Base-by-base conservation (phyloP, 345 rosid genomes). In the Corchorus capsularis region DNA sequence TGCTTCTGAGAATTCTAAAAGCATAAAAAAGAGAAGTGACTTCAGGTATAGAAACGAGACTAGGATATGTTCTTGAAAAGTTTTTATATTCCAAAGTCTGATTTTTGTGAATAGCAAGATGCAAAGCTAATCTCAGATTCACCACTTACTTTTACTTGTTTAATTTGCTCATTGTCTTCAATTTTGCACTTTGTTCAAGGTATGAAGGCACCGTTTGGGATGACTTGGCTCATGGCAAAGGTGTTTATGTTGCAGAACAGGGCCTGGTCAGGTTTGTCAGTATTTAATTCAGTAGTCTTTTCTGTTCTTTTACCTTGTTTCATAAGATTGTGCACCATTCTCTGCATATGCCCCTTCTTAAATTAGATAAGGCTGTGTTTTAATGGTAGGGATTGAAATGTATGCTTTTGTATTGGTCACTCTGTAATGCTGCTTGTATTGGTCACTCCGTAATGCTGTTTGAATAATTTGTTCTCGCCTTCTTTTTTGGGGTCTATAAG, bases 121-220 rank as follows among this genome's bases (percentile, higher is more conserved):
- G 17, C 37, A 12, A 46, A 67, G 45, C 14, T 46, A 6, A 69
- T 52, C 32, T 27, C 27, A 17, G 73, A 52, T 34, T 69, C 46
- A 15, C 34, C 43, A 15, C 27, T 16, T 16, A 6, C 54, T 5
- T 22, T 67, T 37, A 69, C 61, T 50, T 69, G 55, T 15, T 47
- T 68, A 19, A 53, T 69, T 27, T 57, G 37, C 76, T 78, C 75
- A 19, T 20, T 66, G 14, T 66, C 22, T 72, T 56, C 57, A 19
- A 66, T 61, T 76, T 52, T 70, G 75, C 41, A 54, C 59, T 54
- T 16, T 71, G 72, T 78, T 75, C 19, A 75, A 94, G 98, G 85
- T 92, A 94, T 68, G 97, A 94, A 91, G 98, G 98, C 53, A 91
- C 97, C 16, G 87, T 94, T 35, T 94, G 97, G 97, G 97, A 94